These are phyloP conservation scores for Blastosporella zonata DNA, from an alignment of 1,284 basidiomycete genomes.

Conservation along the genomic window DNA sequence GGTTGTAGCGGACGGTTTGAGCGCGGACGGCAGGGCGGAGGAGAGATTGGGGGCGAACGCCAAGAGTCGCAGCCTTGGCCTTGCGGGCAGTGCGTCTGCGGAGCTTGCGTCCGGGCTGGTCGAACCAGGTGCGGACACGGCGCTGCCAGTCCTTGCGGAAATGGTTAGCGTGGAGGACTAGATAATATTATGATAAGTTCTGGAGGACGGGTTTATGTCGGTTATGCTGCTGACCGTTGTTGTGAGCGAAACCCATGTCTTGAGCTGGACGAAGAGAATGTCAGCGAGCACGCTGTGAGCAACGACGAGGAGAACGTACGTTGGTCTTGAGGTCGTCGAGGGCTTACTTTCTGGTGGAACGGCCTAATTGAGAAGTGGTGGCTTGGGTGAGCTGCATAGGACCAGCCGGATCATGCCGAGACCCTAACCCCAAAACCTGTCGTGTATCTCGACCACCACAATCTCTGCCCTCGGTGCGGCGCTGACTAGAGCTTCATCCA, in stretches of 20 bases:
- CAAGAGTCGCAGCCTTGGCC: constrained; percentile 88
- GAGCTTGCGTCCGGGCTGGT: constrained; percentile 98
- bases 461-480: constrained; percentile 7
- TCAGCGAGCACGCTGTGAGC: constrained; percentile 11
- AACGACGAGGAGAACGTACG: constrained; percentile 27
- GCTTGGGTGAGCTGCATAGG: constrained; percentile 37
- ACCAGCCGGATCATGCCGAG: constrained; percentile 31
- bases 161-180: constrained; percentile 90
- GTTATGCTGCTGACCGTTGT: constrained; percentile 58
- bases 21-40: constrained; percentile 97
- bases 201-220: not conserved
- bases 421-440: constrained; percentile 27
- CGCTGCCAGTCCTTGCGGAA: constrained; percentile 99
- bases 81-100: constrained; percentile 92
- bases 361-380: constrained; percentile 29
- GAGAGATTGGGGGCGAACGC: constrained; percentile 88
- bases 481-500: not conserved
- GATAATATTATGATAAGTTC: not conserved
- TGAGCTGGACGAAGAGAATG: constrained; percentile 28
- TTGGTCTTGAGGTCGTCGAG: constrained; percentile 42
- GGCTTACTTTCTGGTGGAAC: constrained; percentile 25
- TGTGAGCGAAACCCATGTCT: constrained; percentile 77
- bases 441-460: constrained; percentile 7
- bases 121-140: constrained; percentile 96
- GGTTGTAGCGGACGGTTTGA: constrained; percentile 98